Percentiles rank a stretch among this genome's conserved stretches.
Conservation (phyloP, 2,329 filamentous ascomycete species). For the Cytospora leucostoma region DNA sequence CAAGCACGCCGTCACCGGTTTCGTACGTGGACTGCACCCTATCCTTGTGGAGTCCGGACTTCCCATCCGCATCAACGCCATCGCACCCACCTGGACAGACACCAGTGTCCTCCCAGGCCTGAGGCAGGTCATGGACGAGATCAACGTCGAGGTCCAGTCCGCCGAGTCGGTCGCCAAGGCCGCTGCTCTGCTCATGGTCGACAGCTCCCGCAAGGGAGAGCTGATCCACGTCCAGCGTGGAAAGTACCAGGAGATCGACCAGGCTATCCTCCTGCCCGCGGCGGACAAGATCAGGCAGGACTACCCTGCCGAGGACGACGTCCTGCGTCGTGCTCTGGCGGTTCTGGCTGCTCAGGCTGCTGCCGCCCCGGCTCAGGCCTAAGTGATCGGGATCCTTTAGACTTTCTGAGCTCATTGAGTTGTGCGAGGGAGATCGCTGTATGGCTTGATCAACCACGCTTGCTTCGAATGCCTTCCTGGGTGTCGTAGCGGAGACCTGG, state of each 20-base stretch:
- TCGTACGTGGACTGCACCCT: conserved; percentile 49
- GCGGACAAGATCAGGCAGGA: conserved; percentile 38
- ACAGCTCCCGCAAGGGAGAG: conserved; percentile 50
- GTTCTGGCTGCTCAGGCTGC: conserved; percentile 3
- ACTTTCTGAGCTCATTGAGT: not conserved
- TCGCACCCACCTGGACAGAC: conserved; percentile 58
- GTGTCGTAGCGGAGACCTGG: not conserved
- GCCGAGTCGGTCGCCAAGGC: conserved; percentile 50
- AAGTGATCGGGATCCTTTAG: not conserved
- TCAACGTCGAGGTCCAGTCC: conserved; percentile 46
- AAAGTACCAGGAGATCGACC: conserved; percentile 56
- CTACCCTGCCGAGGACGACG: conserved; percentile 41
- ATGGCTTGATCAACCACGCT: not conserved
- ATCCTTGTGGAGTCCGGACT: conserved; percentile 40
- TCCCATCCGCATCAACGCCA: conserved; percentile 56
- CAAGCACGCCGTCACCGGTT: conserved; percentile 58
- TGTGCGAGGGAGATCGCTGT: not conserved
- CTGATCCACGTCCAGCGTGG: conserved; percentile 53
- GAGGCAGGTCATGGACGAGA: conserved; percentile 39
- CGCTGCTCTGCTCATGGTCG: conserved; percentile 52
- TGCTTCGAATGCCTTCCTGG: not conserved
- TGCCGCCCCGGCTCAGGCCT: conserved; percentile 2
- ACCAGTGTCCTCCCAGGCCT: conserved; percentile 48
- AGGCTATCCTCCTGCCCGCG: conserved; percentile 41
- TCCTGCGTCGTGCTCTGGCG: conserved; percentile 32